These are phyloP conservation scores for Gynochthodes officinalis DNA, from an alignment of 257 asterid genomes.

Conservation along the genomic window DNA sequence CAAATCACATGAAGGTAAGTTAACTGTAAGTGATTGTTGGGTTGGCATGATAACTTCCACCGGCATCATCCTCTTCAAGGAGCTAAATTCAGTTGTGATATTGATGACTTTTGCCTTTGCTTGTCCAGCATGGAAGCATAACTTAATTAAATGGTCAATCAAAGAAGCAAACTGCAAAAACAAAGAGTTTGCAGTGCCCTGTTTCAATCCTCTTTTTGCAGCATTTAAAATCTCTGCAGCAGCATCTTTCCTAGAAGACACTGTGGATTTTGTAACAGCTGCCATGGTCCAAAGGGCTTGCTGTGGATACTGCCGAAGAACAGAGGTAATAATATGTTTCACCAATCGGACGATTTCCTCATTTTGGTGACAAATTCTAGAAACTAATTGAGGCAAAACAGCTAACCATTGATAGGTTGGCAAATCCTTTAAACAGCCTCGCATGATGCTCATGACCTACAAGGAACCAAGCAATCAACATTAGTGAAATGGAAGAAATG, in stretches of 20 bases:
- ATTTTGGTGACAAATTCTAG: constrained; percentile 98
- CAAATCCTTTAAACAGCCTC: constrained; percentile 85
- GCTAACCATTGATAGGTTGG: constrained; percentile 97
- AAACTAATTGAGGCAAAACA: constrained; percentile 92
- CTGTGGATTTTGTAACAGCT: constrained; percentile 94
- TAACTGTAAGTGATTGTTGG: constrained; percentile 80
- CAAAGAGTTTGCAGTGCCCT: constrained; percentile 63
- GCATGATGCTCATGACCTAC: constrained; percentile 84
- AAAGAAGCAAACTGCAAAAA: constrained; percentile 80
- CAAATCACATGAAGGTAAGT: constrained; percentile 61
- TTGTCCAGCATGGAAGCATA: constrained; percentile 94
- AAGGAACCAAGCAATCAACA: constrained; percentile 2
- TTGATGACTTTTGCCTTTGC: constrained; percentile 71
- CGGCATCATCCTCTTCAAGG: constrained; percentile 97
- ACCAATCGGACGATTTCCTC: constrained; percentile 79
- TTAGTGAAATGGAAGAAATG: constrained; percentile 15
- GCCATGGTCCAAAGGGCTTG: constrained; percentile 99
- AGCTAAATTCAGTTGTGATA: constrained; percentile 83
- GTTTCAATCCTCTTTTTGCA: constrained; percentile 69
- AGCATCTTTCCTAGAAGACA: constrained; percentile 85
- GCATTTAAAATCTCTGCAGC: constrained; percentile 97
- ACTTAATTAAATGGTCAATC: constrained; percentile 82
- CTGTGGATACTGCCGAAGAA: constrained; percentile 83
- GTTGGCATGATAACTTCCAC: constrained; percentile 93
- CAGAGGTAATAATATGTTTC: constrained; percentile 79